Evolutionary conservation across 176 grass and related monocot genomes (phyloP).

Genomic region (Bonia amplexicaulis): DNA sequence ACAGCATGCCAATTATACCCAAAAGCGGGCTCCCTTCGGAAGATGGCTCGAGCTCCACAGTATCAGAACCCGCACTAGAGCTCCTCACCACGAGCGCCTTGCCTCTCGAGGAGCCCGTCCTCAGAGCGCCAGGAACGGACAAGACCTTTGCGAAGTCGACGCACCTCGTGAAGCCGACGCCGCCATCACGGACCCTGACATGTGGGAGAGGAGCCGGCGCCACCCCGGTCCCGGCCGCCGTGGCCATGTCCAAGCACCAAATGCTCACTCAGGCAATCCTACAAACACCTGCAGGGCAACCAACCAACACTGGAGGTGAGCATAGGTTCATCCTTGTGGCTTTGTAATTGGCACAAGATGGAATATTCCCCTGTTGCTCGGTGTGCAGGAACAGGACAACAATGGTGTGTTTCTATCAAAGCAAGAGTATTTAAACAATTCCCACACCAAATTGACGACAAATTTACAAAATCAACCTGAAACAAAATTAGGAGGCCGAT

Average conservation of each 20-base stretch:
- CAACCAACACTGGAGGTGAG: constrained; percentile 1
- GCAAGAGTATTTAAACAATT: constrained; percentile 3
- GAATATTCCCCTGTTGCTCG: constrained; percentile 32
- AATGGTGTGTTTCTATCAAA: neutral
- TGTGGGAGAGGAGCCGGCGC: constrained; percentile 61
- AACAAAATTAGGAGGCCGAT: neutral
- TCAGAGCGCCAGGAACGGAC: constrained; percentile 22
- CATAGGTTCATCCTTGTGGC: neutral
- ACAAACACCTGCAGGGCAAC: constrained; percentile 39
- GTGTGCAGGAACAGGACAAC: constrained; percentile 31
- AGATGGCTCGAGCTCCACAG: constrained; percentile 79
- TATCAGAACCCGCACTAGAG: constrained; percentile 78
- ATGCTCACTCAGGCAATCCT: constrained; percentile 35
- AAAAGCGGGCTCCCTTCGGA: constrained; percentile 94
- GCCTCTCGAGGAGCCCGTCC: constrained; percentile 32
- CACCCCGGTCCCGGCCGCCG: constrained; percentile 63
- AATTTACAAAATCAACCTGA: neutral
- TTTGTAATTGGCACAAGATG: constrained; percentile 17
- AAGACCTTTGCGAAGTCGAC: constrained; percentile 83
- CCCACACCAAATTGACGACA: neutral
- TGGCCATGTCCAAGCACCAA: constrained; percentile 12
- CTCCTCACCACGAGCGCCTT: constrained; percentile 49
- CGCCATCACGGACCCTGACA: constrained; percentile 48
- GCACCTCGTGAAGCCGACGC: constrained; percentile 59
- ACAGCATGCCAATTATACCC: constrained; percentile 42